Base-by-base conservation (phyloP, 768 basidiomycete species). In the Ramaria rubella region DNA sequence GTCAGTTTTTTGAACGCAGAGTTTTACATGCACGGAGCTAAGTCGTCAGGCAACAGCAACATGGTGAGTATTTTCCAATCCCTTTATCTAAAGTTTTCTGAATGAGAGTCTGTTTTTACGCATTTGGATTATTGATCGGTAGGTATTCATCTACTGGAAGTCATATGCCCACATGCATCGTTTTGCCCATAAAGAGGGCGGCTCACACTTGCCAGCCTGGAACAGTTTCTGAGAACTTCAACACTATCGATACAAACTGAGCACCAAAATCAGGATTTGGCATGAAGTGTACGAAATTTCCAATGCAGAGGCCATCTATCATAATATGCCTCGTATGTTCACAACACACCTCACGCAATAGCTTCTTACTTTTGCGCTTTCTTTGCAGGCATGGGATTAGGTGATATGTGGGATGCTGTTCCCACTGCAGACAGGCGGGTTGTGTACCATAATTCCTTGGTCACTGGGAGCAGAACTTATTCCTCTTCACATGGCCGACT, bases 341-440 rank as follows among this genome's bases (percentile, higher is more conserved):
- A 23, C 4, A 5, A 21, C 12, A 11, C 21, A 3, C 30, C 7
- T 45, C 2, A 50, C 30, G 4, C 12, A 23, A 12, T 12, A 9
- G 44, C 36, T 24, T 42, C 7, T 23, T 19, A 29, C 2, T 12
- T 6, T 14, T 55, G 15, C 40, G 29, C 2, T 38, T 24, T 11
- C 12, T 43, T 29, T 30, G 6, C 19, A 56, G 55, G 55, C 21
- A 56, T 56, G 24, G 55, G 55, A 17, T 30, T 56, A 23, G 55
- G 55, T 24, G 43, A 56, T 33, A 46, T 56, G 45, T 56, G 55
- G 55, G 55, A 56, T 15, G 55, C 55, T 14, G 55, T 56, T 31
- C 42, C 6, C 31, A 46, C 44, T n/a, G 14, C 26, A 4, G 15
- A 23, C n/a, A 29, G 44, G 15, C 27, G 15, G 12, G 31, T 31